These are phyloP conservation scores for Pestalotiopsis sp. DNA, from an alignment of 2,329 filamentous ascomycete species.

Conservation along the genomic window DNA sequence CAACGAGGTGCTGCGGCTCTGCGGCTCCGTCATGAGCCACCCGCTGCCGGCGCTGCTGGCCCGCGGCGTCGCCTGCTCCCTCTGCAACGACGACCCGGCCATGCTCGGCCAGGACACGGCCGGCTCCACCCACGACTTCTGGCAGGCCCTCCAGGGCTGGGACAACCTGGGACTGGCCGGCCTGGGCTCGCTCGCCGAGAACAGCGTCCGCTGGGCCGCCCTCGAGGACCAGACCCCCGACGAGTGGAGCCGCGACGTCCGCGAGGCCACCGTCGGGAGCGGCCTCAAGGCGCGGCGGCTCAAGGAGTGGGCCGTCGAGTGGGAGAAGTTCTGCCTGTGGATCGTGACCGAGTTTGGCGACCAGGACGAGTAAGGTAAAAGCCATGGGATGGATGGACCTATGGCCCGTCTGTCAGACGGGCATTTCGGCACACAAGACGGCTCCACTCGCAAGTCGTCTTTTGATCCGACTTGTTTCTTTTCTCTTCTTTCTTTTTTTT, in stretches of 20 bases:
- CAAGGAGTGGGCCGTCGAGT: slow-evolving; percentile 78
- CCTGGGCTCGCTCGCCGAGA: slow-evolving; percentile 85
- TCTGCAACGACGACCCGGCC: slow-evolving; percentile 90
- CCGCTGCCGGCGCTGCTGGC: slow-evolving; percentile 83
- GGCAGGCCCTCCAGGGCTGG: slow-evolving; percentile 90
- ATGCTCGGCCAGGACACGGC: slow-evolving; percentile 82
- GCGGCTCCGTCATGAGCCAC: slow-evolving; percentile 75
- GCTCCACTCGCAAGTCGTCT: not conserved
- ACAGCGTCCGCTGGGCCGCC: slow-evolving; percentile 86
- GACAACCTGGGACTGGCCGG: slow-evolving; percentile 89
- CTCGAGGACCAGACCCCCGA: slow-evolving; percentile 77
- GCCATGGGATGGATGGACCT: not conserved
- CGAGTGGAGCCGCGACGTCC: slow-evolving; percentile 74
- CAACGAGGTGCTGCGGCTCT: slow-evolving; percentile 84
- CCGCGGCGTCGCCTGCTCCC: slow-evolving; percentile 78
- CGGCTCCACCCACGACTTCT: slow-evolving; percentile 91
- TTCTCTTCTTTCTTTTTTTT: not conserved
- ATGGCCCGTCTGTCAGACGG: not conserved
- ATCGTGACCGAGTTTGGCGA: slow-evolving; percentile 75
- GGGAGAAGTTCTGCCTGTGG: slow-evolving; percentile 92
- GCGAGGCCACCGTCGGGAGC: slow-evolving; percentile 71
- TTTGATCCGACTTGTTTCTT: not conserved
- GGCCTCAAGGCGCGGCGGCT: slow-evolving; percentile 73
- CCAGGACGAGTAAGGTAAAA: slow-evolving; percentile 13
- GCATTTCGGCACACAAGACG: not conserved